Evolutionary conservation across 2,329 filamentous ascomycete species (phyloP).

Genomic region (Ceratocystis albifundus): DNA sequence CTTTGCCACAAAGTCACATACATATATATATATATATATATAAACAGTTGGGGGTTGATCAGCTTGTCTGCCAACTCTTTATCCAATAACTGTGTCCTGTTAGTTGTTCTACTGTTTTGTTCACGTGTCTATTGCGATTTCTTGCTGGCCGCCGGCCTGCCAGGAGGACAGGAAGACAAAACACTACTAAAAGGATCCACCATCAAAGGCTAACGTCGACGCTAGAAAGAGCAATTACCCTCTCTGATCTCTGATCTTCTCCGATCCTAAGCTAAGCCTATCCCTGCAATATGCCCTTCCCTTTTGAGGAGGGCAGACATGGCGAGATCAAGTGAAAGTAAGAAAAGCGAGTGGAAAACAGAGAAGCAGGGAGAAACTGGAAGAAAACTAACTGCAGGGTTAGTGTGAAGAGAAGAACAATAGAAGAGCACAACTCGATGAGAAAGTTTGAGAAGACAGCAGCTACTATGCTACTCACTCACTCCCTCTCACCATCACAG

Average conservation of each 20-base stretch:
- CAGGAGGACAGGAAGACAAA: background rate
- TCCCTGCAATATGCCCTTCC: conserved; percentile 8
- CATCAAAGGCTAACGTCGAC: background rate
- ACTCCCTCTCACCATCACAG: too few species aligned
- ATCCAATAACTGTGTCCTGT: too few species aligned
- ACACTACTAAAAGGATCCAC: background rate
- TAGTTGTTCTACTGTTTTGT: background rate
- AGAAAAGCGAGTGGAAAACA: background rate
- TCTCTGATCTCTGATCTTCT: background rate
- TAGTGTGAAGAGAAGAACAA: background rate
- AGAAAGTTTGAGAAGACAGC: background rate
- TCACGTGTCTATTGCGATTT: background rate
- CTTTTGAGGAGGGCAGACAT: background rate
- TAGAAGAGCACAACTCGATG: background rate
- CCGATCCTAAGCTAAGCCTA: background rate
- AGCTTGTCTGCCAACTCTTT: too few species aligned
- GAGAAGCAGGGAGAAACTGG: background rate
- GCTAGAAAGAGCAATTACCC: conserved; percentile 8
- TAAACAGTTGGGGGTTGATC: too few species aligned
- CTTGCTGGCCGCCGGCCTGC: background rate
- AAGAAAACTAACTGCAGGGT: background rate
- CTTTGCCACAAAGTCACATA: too few species aligned
- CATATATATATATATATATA: too few species aligned
- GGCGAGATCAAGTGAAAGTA: background rate
- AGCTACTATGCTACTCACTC: too few species aligned